phyloP scores from a whole-genome alignment of 2,329 filamentous ascomycete genomes.

The Pyrenochaeta sp. region DNA sequence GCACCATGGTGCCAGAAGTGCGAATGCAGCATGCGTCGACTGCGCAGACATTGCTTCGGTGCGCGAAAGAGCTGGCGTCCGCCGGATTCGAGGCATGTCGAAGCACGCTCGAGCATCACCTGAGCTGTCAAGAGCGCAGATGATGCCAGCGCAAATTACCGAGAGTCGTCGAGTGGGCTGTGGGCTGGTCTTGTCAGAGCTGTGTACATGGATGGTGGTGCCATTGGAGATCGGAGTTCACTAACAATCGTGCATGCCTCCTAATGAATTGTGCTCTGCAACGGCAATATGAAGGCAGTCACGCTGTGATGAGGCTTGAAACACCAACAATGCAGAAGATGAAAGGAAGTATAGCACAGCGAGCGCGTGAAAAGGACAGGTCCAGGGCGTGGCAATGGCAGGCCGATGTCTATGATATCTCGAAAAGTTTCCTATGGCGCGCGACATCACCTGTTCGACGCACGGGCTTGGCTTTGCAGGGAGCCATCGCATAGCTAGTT shows the following conservation, averaged over 20 bases:
- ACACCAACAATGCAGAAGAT: background rate
- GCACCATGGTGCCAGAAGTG: constrained; percentile 66
- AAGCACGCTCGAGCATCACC: constrained; percentile 67
- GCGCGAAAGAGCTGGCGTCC: constrained; percentile 60
- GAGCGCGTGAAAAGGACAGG: constrained; percentile 5
- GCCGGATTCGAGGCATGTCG: constrained; percentile 66
- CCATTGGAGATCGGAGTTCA: constrained; percentile 20
- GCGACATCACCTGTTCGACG: constrained; percentile 26
- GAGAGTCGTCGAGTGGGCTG: constrained; percentile 9
- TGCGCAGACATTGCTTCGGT: constrained; percentile 49
- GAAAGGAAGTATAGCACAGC: constrained; percentile 12
- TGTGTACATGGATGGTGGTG: background rate
- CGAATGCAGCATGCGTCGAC: constrained; percentile 62
- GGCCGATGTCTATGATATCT: constrained; percentile 23
- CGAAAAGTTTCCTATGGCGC: constrained; percentile 31
- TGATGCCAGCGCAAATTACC: constrained; percentile 33
- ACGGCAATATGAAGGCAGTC: too few relatives aligned
- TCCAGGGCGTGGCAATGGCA: constrained; percentile 20
- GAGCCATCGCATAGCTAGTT: constrained; percentile 9
- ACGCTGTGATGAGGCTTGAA: too few relatives aligned
- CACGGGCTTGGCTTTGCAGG: constrained; percentile 14
- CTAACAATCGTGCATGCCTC: constrained; percentile 25
- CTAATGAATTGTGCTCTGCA: constrained; percentile 8
- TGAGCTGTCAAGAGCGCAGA: constrained; percentile 29
- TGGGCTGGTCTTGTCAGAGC: constrained; percentile 13